Evolutionary conservation across 805 yeast genomes (phyloP).

Genomic region (Debaryomyces maramus): DNA sequence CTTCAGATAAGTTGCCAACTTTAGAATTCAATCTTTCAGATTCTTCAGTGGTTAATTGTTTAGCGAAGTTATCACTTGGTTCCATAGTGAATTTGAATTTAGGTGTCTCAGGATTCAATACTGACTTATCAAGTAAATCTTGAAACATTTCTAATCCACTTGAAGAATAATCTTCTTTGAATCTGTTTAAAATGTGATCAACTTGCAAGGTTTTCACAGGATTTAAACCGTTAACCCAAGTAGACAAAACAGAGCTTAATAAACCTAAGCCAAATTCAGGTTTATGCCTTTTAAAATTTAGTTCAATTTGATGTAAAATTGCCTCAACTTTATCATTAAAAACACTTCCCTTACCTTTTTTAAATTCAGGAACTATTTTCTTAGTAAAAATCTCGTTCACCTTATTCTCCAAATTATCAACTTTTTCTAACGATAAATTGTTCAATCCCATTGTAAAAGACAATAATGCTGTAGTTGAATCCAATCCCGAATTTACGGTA

Average conservation of each 20-base stretch:
- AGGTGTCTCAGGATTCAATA: conserved; percentile 49
- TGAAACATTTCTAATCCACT: conserved; percentile 57
- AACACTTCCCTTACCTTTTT: conserved; percentile 17
- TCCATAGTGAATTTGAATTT: conserved; percentile 72
- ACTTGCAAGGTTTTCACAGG: conserved; percentile 70
- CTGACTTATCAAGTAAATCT: conserved; percentile 52
- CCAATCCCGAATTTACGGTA: conserved; percentile 84
- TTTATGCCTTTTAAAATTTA: conserved; percentile 80
- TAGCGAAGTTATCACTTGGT: conserved; percentile 62
- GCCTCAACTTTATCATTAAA: conserved; percentile 65
- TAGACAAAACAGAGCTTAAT: conserved; percentile 71
- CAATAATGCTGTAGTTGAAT: conserved; percentile 72
- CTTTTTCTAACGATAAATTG: conserved; percentile 55
- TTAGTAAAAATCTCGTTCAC: conserved; percentile 49
- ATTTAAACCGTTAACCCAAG: conserved; percentile 82
- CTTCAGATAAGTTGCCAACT: conserved; percentile 45
- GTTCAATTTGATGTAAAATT: conserved; percentile 82
- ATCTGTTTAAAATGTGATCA: conserved; percentile 56
- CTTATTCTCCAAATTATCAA: conserved; percentile 48
- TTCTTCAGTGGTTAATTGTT: conserved; percentile 57
- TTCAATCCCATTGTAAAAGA: conserved; percentile 84
- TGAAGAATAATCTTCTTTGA: conserved; percentile 57
- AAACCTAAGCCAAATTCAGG: conserved; percentile 86
- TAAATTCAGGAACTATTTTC: conserved; percentile 34
- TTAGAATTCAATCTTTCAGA: conserved; percentile 45